Percentiles rank a stretch among this genome's conserved stretches.
These are phyloP conservation scores for Teratosphaeria epicoccoides DNA, from an alignment of 2,329 filamentous ascomycete genomes.

Conservation along the genomic window DNA sequence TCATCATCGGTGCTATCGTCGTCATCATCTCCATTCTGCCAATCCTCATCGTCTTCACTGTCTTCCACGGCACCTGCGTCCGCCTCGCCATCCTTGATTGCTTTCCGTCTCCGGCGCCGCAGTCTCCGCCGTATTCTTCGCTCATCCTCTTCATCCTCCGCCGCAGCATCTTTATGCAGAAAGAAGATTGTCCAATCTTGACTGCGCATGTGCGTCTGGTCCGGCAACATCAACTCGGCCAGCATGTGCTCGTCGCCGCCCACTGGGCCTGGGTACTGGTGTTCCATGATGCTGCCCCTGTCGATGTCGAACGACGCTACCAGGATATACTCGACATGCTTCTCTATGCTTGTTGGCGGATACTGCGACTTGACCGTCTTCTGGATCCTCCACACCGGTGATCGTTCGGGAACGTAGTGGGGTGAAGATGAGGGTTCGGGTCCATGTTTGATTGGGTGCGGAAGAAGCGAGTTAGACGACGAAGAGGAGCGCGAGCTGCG, in stretches of 20 bases:
- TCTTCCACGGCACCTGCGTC: conserved; percentile 41
- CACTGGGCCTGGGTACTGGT: conserved; percentile 90
- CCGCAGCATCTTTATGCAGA: conserved; percentile 83
- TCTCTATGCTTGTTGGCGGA: conserved; percentile 46
- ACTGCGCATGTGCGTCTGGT: conserved; percentile 86
- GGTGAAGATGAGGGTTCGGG: neutral
- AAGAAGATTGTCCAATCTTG: conserved; percentile 99
- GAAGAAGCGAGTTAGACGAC: neutral
- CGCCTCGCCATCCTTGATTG: conserved; percentile 30
- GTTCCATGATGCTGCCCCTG: conserved; percentile 92
- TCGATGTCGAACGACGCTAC: conserved; percentile 97
- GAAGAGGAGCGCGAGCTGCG: neutral
- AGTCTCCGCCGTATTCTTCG: conserved; percentile 35
- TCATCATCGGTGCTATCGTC: conserved; percentile 36
- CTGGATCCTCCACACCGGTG: neutral
- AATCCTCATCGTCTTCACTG: conserved; percentile 39
- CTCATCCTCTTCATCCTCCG: conserved; percentile 62
- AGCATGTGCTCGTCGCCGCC: conserved; percentile 97
- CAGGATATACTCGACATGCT: conserved; percentile 97
- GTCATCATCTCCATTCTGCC: conserved; percentile 37
- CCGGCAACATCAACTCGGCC: conserved; percentile 94
- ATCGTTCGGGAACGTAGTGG: neutral
- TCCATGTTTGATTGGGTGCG: neutral
- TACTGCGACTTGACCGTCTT: conserved; percentile 37
- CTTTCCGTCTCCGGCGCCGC: conserved; percentile 17